These are phyloP conservation scores for Scenedesmus sp. DNA, from an alignment of 163 green algal species.

Conservation along the genomic window DNA sequence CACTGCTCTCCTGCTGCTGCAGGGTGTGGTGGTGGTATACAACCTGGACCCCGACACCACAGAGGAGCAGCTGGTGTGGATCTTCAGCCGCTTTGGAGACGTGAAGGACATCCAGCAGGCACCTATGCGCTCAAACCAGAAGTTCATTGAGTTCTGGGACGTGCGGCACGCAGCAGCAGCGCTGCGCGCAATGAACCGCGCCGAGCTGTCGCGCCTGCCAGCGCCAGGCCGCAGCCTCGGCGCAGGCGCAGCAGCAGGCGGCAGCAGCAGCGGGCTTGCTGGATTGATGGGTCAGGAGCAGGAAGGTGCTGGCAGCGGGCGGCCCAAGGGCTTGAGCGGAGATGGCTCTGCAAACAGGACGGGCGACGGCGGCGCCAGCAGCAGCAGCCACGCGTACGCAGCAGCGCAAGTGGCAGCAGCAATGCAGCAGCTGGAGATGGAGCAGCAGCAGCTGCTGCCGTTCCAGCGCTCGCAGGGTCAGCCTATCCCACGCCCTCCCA, in stretches of 20 bases:
- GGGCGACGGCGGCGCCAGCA: slow-evolving; percentile 1
- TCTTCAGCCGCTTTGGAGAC: slow-evolving; percentile 90
- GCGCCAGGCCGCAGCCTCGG: neutral
- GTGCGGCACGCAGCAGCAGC: slow-evolving; percentile 79
- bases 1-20: slow-evolving; percentile 12
- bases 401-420: slow-evolving; percentile 34
- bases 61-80: slow-evolving; percentile 81
- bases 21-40: slow-evolving; percentile 91
- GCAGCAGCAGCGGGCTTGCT: neutral
- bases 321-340: neutral
- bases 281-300: neutral
- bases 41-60: slow-evolving; percentile 81
- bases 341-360: neutral
- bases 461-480: neutral
- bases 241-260: slow-evolving; percentile 7
- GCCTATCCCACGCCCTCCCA: slow-evolving; percentile 16
- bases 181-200: slow-evolving; percentile 75
- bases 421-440: slow-evolving; percentile 48
- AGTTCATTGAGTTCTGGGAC: slow-evolving; percentile 95
- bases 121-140: slow-evolving; percentile 67
- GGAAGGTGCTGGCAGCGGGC: neutral
- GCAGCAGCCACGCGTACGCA: slow-evolving; percentile 21
- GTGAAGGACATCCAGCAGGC: slow-evolving; percentile 80
- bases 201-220: slow-evolving; percentile 55
- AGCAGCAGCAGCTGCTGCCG: slow-evolving; percentile 40